phyloP scores from a whole-genome alignment of 257 asterid species.

The Leptodermis oblonga region DNA sequence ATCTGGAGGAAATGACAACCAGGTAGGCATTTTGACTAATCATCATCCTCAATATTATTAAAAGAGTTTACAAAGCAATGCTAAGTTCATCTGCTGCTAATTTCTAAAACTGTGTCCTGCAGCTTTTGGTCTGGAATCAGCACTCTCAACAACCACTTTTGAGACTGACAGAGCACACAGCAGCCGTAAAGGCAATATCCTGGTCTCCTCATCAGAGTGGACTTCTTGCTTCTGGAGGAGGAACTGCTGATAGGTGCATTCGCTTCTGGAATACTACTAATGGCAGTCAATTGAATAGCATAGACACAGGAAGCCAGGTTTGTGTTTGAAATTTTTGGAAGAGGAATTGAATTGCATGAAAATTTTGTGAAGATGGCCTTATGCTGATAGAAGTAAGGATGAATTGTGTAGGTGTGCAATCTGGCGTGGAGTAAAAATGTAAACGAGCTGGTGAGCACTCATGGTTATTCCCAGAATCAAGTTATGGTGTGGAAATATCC shows the following conservation, averaged over 20 bases:
- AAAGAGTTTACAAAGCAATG: slow-evolving; percentile 1
- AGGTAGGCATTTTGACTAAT: slow-evolving; percentile 33
- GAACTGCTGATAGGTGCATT: slow-evolving; percentile 97
- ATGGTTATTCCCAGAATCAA: slow-evolving; percentile 96
- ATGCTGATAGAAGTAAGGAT: background rate
- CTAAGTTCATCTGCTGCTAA: background rate
- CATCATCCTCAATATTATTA: background rate
- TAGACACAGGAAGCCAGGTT: slow-evolving; percentile 98
- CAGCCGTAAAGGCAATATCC: slow-evolving; percentile 94
- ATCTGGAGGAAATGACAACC: slow-evolving; percentile 96
- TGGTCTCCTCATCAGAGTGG: slow-evolving; percentile 99
- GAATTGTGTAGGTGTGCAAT: slow-evolving; percentile 63
- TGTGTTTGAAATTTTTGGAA: background rate
- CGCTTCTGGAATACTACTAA: slow-evolving; percentile 93
- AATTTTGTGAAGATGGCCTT: background rate
- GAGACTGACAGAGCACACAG: slow-evolving; percentile 87
- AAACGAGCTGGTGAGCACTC: slow-evolving; percentile 95
- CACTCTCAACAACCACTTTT: slow-evolving; percentile 72
- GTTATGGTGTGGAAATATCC: slow-evolving; percentile 99
- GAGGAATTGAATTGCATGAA: background rate
- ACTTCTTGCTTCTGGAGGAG: slow-evolving; percentile 93
- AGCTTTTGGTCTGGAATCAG: slow-evolving; percentile 96
- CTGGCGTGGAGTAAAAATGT: slow-evolving; percentile 96
- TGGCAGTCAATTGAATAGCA: slow-evolving; percentile 71
- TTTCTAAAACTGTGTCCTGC: slow-evolving; percentile 10